Percentiles rank a stretch among this genome's conserved stretches.
phyloP scores from a whole-genome alignment of 176 grass and related monocot genomes.

The Phyllostachys edulis region DNA sequence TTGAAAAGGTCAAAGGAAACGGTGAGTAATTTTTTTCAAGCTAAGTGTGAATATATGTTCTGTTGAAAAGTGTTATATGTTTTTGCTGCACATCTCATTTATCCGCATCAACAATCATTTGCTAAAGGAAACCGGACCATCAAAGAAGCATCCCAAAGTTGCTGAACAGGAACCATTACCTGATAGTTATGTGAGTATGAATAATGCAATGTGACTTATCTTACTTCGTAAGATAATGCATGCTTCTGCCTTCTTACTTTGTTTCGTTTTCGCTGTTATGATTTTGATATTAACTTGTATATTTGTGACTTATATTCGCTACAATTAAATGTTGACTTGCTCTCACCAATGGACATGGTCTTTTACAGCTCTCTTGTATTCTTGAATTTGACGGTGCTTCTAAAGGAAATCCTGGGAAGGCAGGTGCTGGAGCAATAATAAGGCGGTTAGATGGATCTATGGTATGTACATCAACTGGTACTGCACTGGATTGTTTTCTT shows the following conservation, averaged over 20 bases:
- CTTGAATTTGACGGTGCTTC: constrained; percentile 89
- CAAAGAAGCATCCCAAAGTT: constrained; percentile 46
- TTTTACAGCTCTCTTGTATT: constrained; percentile 71
- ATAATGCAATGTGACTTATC: background rate
- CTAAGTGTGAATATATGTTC: background rate
- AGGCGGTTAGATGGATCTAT: constrained; percentile 63
- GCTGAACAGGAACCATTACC: constrained; percentile 27
- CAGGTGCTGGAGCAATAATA: constrained; percentile 78
- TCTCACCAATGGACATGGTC: constrained; percentile 13
- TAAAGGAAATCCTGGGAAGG: constrained; percentile 90
- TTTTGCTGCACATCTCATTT: background rate
- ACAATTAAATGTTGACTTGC: constrained; percentile 6
- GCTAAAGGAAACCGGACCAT: constrained; percentile 40
- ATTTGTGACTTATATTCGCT: constrained; percentile 16
- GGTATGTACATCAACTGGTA: constrained; percentile 45
- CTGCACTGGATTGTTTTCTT: constrained; percentile 10
- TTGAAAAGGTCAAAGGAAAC: constrained; percentile 44
- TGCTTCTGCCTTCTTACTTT: background rate
- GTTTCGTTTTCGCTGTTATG: background rate
- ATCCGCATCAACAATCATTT: constrained; percentile 7
- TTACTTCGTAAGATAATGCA: background rate
- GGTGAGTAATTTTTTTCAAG: constrained; percentile 41
- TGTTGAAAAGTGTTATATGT: background rate
- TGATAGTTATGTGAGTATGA: constrained; percentile 52
- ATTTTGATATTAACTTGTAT: background rate